Evolutionary conservation across 1,284 basidiomycete genomes (phyloP).

Genomic region (Boletus sp.): DNA sequence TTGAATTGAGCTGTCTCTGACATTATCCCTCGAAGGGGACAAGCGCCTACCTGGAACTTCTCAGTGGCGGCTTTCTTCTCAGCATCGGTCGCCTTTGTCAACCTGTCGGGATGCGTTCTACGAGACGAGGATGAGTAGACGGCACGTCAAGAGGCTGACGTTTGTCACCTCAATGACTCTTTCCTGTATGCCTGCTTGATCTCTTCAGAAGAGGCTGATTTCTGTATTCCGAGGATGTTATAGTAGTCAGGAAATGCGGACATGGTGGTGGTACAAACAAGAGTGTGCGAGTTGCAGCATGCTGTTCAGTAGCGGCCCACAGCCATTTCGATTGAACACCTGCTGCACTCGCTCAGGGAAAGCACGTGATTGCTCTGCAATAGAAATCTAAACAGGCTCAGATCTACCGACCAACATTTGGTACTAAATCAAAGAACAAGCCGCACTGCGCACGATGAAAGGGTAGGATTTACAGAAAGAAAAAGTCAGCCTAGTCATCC

Average conservation of each 20-base stretch:
- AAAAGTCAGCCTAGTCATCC: slow-evolving; percentile 16
- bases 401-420: too few relatives aligned
- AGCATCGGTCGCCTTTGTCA: slow-evolving; percentile 67
- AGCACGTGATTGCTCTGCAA: slow-evolving; percentile 5
- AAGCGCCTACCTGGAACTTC: slow-evolving; percentile 65
- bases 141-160: slow-evolving; percentile 6
- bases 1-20: not conserved
- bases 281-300: slow-evolving; percentile 8
- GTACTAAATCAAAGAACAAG: not conserved
- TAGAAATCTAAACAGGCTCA: not conserved
- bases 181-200: slow-evolving; percentile 80
- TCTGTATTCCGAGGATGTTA: slow-evolving; percentile 53
- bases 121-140: slow-evolving; percentile 15
- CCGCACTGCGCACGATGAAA: slow-evolving; percentile 10
- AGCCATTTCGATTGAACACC: slow-evolving; percentile 11
- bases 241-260: slow-evolving; percentile 78
- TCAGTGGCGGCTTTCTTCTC: slow-evolving; percentile 79
- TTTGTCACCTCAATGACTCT: slow-evolving; percentile 60
- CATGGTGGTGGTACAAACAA: slow-evolving; percentile 34
- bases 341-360: not conserved
- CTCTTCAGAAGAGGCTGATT: slow-evolving; percentile 65
- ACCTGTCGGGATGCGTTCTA: slow-evolving; percentile 87
- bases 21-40: not conserved
- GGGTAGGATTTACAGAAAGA: not conserved
- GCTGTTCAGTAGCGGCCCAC: slow-evolving; percentile 5